Percentiles rank a stretch among this genome's conserved stretches.
Evolutionary conservation across 2,329 filamentous ascomycete genomes (phyloP).

Genomic region (Calonectria pseudoturangicola): DNA sequence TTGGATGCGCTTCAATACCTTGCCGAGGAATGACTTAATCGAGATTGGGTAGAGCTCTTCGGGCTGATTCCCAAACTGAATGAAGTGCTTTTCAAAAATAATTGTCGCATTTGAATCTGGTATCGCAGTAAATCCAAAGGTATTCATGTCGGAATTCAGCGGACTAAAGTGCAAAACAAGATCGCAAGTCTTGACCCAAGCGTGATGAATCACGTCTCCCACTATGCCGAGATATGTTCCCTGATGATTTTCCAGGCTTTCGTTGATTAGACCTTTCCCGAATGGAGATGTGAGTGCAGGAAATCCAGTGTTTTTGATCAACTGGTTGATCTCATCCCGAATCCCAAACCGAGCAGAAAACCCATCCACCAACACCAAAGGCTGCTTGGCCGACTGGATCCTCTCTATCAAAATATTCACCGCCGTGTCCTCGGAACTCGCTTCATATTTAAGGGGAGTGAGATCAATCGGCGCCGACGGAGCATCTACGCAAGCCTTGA

Average conservation of each 20-base stretch:
- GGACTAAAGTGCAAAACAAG: conserved; percentile 40
- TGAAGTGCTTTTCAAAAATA: not conserved
- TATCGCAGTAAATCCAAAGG: conserved; percentile 27
- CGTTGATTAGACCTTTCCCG: conserved; percentile 71
- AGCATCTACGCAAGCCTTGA: conserved; percentile 12
- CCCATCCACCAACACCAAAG: conserved; percentile 72
- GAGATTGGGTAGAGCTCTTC: not conserved
- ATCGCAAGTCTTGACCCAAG: conserved; percentile 29
- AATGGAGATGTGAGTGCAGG: conserved; percentile 69
- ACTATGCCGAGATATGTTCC: conserved; percentile 63
- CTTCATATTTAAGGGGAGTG: no score
- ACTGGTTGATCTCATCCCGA: conserved; percentile 62
- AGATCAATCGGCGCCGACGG: not conserved
- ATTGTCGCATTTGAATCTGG: conserved; percentile 2
- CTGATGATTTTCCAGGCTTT: conserved; percentile 67
- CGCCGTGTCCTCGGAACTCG: not conserved
- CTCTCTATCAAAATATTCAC: conserved; percentile 45
- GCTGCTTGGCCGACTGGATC: conserved; percentile 66
- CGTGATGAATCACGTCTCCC: not conserved
- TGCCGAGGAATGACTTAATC: not conserved
- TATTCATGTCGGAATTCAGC: conserved; percentile 39
- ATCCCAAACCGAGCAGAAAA: conserved; percentile 66
- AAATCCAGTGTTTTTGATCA: conserved; percentile 65
- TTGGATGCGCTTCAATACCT: conserved; percentile 4
- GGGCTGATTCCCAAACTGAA: not conserved